Evolutionary conservation across 1,139 yeast genomes (phyloP).

Genomic region (Saccharomyces pastorianus): DNA sequence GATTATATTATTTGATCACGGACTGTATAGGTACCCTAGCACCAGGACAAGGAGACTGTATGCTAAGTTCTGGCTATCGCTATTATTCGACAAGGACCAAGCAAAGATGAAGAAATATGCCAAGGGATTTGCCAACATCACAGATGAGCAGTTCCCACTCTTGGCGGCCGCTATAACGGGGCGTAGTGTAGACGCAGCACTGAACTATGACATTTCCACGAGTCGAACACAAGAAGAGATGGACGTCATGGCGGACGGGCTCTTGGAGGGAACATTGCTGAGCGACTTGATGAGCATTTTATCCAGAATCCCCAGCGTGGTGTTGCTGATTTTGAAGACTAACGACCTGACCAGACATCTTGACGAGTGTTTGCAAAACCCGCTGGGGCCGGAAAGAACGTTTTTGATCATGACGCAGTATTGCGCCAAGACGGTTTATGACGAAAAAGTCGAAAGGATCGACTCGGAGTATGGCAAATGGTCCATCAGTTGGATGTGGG

Average conservation of each 20-base stretch:
- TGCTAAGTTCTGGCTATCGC: conserved; percentile 87
- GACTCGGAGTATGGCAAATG: conserved; percentile 32
- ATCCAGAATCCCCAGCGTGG: conserved; percentile 75
- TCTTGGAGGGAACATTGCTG: conserved; percentile 54
- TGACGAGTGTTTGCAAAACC: conserved; percentile 75
- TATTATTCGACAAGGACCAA: conserved; percentile 56
- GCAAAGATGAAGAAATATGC: conserved; percentile 66
- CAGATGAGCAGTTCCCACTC: conserved; percentile 68
- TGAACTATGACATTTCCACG: conserved; percentile 52
- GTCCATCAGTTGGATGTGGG: conserved; percentile 36
- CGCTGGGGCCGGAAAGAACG: conserved; percentile 82
- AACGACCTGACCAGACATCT: conserved; percentile 85
- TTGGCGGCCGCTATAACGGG: conserved; percentile 95
- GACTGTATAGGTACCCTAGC: conserved; percentile 80
- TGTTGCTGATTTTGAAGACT: conserved; percentile 78
- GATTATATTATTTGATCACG: conserved; percentile 88
- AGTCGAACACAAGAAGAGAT: conserved; percentile 52
- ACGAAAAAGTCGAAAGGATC: conserved; percentile 48
- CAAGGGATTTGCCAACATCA: conserved; percentile 69
- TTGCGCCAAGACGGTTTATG: conserved; percentile 73
- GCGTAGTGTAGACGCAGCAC: conserved; percentile 63
- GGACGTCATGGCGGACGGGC: conserved; percentile 52
- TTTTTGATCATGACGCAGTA: conserved; percentile 84
- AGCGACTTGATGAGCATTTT: conserved; percentile 74
- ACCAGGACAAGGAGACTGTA: conserved; percentile 70